Evolutionary conservation across 2,329 filamentous ascomycete genomes (phyloP).

Genomic region (Juglanconis juglandina): DNA sequence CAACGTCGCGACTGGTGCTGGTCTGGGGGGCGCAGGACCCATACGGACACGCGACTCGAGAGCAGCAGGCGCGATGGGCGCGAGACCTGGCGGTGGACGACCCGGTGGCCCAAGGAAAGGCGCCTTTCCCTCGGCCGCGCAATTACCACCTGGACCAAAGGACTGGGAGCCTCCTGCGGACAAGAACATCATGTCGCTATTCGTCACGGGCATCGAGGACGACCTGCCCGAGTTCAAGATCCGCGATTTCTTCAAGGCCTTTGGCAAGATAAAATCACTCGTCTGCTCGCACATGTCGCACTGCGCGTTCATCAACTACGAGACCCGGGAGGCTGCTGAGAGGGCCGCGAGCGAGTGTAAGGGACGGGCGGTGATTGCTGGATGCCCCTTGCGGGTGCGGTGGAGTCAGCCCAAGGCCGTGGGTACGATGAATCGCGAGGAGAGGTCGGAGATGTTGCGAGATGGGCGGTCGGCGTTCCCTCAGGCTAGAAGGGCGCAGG

Average conservation of each 20-base stretch:
- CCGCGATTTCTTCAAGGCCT: slow-evolving; percentile 82
- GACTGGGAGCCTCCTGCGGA: slow-evolving; percentile 86
- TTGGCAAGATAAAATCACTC: slow-evolving; percentile 86
- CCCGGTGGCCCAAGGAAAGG: slow-evolving; percentile 45
- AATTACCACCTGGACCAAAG: slow-evolving; percentile 74
- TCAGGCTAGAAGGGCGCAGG: slow-evolving; percentile 39
- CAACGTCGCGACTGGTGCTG: slow-evolving; percentile 51
- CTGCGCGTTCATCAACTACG: slow-evolving; percentile 94
- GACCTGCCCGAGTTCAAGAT: slow-evolving; percentile 91
- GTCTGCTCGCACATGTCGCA: slow-evolving; percentile 97
- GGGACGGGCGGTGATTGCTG: slow-evolving; percentile 83
- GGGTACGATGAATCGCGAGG: slow-evolving; percentile 85
- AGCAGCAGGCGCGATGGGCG: slow-evolving; percentile 48
- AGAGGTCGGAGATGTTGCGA: slow-evolving; percentile 74
- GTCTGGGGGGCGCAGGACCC: slow-evolving; percentile 65
- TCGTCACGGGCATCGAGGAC: slow-evolving; percentile 93
- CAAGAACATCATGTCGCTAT: slow-evolving; percentile 83
- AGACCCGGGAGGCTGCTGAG: slow-evolving; percentile 79
- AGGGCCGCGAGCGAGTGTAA: slow-evolving; percentile 79
- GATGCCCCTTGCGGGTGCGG: slow-evolving; percentile 82
- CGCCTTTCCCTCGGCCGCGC: slow-evolving; percentile 66
- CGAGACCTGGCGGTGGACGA: slow-evolving; percentile 35
- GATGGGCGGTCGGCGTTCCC: slow-evolving; percentile 66
- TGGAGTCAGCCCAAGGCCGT: slow-evolving; percentile 93
- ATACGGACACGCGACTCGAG: slow-evolving; percentile 70